Base-by-base conservation (phyloP, 2,329 filamentous ascomycete species). In the Basipetospora sp. region DNA sequence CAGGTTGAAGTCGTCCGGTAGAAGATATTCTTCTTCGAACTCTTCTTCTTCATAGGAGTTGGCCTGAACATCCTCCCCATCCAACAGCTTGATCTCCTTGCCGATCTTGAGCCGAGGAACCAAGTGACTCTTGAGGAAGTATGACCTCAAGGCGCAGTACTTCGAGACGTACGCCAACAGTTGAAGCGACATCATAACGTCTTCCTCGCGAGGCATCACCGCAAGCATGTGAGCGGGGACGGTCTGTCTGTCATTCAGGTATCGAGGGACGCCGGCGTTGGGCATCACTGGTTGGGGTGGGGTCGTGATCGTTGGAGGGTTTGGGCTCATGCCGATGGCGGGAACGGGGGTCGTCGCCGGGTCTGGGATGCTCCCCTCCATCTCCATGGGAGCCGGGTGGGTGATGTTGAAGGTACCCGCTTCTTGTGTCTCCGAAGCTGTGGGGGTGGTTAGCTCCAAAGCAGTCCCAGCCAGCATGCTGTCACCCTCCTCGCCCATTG, bases 141-240 rank as follows among this genome's bases (percentile, higher is more conserved):
- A 98, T 4, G 84, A 80, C 14, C 90, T 77, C 20, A 98, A 72
- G 49, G 93, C 92, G 67, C 90, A 96, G 60, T 98, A 98, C 58
- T 98, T 98, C 17, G 87, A 94, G 40, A 98, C 88, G 55, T 98
- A 98, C 13, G 90, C 90, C 32, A 98, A 71, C 15, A 98, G 73
- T 58, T 98, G 90, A 27, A 98, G 69, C 5, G 90, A 94, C 88
- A 98, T 94, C 45, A 98, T 67, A 3, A 98, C 90, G 51, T 98
- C 90, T 57, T 98, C 90, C 50, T 98, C 90, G 36, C 90, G 77
- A 8, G 90, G 90, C 81, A 96, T 93, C 9, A 86, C 80, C 19
- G 87, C 83, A 22, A 94, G 64, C 48, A 92, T 78, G 47, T 80
- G 77, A 13, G 80, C 72, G 50, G 81, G 74, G 27, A 75, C 69